These are phyloP conservation scores for Barnettozyma botsteinii DNA, from an alignment of 805 yeast genomes.

Conservation along the genomic window DNA sequence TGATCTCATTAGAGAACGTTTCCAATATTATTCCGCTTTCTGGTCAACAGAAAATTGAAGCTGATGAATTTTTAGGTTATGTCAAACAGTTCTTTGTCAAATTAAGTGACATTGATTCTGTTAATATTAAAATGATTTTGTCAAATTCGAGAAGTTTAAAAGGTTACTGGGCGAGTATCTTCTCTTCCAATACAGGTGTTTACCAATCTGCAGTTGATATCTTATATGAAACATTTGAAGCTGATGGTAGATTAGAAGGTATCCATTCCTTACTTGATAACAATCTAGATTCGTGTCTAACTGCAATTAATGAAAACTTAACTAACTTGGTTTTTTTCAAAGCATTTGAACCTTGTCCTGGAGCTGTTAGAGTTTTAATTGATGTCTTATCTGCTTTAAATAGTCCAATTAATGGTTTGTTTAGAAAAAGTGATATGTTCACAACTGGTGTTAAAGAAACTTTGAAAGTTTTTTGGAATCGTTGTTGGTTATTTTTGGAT, in stretches of 20 bases:
- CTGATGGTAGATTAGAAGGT: slow-evolving; percentile 74
- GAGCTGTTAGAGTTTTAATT: slow-evolving; percentile 66
- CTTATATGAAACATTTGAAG: slow-evolving; percentile 72
- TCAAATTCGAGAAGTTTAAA: slow-evolving; percentile 37
- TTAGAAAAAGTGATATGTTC: slow-evolving; percentile 27
- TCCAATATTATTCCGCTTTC: slow-evolving; percentile 25
- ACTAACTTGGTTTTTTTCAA: slow-evolving; percentile 39
- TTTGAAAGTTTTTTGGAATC: slow-evolving; percentile 52
- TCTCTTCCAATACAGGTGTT: slow-evolving; percentile 51
- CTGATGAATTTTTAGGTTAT: slow-evolving; percentile 24
- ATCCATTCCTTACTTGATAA: slow-evolving; percentile 46
- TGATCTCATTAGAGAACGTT: slow-evolving; percentile 24
- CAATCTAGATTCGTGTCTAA: slow-evolving; percentile 40
- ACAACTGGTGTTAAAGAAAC: slow-evolving; percentile 24
- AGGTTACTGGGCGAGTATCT: slow-evolving; percentile 73
- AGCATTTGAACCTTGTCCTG: slow-evolving; percentile 68
- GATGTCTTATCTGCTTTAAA: slow-evolving; percentile 61
- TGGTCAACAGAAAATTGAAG: slow-evolving; percentile 24
- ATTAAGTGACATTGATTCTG: slow-evolving; percentile 35
- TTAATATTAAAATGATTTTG: slow-evolving; percentile 34
- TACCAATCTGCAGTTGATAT: slow-evolving; percentile 69
- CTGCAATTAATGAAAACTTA: slow-evolving; percentile 43
- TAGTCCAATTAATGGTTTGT: slow-evolving; percentile 61
- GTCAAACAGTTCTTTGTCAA: slow-evolving; percentile 33
- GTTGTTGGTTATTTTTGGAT: slow-evolving; percentile 66